Evolutionary conservation across 352 stramenopile genomes (phyloP).

Genomic region (Phytophthora hibernalis): DNA sequence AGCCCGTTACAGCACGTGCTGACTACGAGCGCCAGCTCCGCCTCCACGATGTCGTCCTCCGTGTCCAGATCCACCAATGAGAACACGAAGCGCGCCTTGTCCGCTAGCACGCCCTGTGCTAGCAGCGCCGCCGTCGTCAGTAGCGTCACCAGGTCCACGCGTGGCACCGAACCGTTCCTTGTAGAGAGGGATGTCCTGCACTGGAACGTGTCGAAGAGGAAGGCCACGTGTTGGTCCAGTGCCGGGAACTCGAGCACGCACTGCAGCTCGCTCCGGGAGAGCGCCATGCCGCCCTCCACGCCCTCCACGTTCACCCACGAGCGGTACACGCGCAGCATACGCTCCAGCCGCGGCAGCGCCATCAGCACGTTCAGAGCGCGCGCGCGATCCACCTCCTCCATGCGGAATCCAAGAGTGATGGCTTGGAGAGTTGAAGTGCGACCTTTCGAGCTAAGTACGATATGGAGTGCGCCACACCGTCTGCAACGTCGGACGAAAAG

Average conservation of each 20-base stretch:
- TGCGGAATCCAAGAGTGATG: constrained; percentile 28
- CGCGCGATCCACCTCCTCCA: constrained; percentile 42
- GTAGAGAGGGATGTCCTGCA: background rate
- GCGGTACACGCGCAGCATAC: constrained; percentile 62
- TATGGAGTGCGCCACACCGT: background rate
- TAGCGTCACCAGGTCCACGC: constrained; percentile 68
- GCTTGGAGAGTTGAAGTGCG: constrained; percentile 11
- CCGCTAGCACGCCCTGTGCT: constrained; percentile 54
- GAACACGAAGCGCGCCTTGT: constrained; percentile 70
- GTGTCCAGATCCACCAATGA: constrained; percentile 73
- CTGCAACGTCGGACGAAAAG: constrained; percentile 16
- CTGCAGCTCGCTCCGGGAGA: constrained; percentile 69
- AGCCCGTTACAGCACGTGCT: constrained; percentile 58
- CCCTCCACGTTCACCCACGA: constrained; percentile 60
- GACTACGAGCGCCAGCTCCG: constrained; percentile 74
- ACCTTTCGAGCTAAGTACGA: background rate
- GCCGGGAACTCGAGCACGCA: constrained; percentile 64
- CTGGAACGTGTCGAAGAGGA: constrained; percentile 62
- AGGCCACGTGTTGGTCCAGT: constrained; percentile 40
- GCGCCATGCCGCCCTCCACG: constrained; percentile 64
- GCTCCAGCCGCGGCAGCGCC: constrained; percentile 57
- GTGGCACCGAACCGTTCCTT: constrained; percentile 4
- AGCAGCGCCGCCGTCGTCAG: constrained; percentile 53
- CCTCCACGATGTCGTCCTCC: constrained; percentile 79
- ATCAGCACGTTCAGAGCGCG: constrained; percentile 54